These are phyloP conservation scores for Leccinum imitatum DNA, from an alignment of 768 basidiomycete species.

Conservation along the genomic window DNA sequence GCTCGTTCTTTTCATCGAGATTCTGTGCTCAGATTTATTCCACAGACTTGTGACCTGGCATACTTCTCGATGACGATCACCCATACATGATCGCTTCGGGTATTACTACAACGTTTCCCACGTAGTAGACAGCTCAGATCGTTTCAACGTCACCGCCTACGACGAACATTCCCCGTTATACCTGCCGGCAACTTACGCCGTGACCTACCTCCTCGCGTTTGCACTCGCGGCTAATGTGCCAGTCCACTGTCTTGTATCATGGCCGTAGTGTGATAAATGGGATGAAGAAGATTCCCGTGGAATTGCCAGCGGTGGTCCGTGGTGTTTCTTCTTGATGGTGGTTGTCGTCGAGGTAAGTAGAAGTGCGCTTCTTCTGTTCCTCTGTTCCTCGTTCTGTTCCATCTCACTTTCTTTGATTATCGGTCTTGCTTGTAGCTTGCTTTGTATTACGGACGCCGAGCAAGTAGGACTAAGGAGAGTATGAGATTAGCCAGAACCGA, in stretches of 20 bases:
- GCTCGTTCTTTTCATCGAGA: background rate
- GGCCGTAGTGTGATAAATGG: conserved; percentile 73
- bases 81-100: conserved; percentile 82
- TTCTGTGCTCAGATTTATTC: no score
- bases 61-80: conserved; percentile 55
- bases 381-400: conserved; percentile 3
- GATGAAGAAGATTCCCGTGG: conserved; percentile 67
- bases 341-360: conserved; percentile 64
- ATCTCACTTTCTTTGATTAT: background rate
- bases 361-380: conserved; percentile 9
- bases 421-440: no score
- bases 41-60: no score
- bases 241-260: conserved; percentile 83
- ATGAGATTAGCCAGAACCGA: no score
- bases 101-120: conserved; percentile 67
- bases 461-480: no score
- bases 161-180: conserved; percentile 84
- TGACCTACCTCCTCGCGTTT: conserved; percentile 88
- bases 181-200: conserved; percentile 84
- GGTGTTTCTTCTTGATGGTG: conserved; percentile 60
- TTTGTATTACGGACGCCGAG: no score
- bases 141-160: conserved; percentile 78
- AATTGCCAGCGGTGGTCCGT: conserved; percentile 36
- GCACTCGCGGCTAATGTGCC: conserved; percentile 81
- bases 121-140: conserved; percentile 63